A percentile compares a stretch with the other conserved stretches of the same genome.
Evolutionary conservation across 345 rosid species (phyloP).

Genomic region (Citrus hindsii): DNA sequence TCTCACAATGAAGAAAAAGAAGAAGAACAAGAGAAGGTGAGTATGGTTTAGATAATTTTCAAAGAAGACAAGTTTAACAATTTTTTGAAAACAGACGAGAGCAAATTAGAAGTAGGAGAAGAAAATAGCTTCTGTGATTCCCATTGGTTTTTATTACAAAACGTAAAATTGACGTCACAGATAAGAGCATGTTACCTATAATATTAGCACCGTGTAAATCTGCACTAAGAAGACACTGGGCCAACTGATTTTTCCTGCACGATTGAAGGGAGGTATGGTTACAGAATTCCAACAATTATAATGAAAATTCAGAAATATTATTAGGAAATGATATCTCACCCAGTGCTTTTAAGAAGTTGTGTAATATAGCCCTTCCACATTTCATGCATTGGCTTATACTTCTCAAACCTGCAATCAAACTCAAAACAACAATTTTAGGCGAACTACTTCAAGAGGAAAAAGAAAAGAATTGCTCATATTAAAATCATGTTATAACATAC

Average conservation of each 20-base stretch:
- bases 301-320: not conserved
- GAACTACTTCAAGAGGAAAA: not conserved
- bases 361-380: constrained; percentile 62
- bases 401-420: constrained; percentile 49
- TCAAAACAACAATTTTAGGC: constrained; percentile 3
- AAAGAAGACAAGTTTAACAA: not conserved
- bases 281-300: not conserved
- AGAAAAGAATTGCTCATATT: not conserved
- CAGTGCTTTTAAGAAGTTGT: constrained; percentile 49
- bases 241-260: constrained; percentile 53
- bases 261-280: constrained; percentile 2
- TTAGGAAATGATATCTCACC: constrained; percentile 31
- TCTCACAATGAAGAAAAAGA: too few relatives aligned
- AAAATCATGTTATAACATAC: not conserved
- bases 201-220: constrained; percentile 72
- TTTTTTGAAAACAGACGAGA: not conserved
- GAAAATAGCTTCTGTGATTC: not conserved
- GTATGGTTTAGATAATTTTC: too few relatives aligned
- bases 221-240: constrained; percentile 44
- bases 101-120: not conserved
- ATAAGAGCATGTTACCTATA: constrained; percentile 33
- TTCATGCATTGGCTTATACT: constrained; percentile 64
- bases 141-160: not conserved
- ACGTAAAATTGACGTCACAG: not conserved
- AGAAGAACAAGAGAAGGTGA: too few relatives aligned